Conservation (phyloP, 768 basidiomycete species). For the Rubroboletus satanas region DNA sequence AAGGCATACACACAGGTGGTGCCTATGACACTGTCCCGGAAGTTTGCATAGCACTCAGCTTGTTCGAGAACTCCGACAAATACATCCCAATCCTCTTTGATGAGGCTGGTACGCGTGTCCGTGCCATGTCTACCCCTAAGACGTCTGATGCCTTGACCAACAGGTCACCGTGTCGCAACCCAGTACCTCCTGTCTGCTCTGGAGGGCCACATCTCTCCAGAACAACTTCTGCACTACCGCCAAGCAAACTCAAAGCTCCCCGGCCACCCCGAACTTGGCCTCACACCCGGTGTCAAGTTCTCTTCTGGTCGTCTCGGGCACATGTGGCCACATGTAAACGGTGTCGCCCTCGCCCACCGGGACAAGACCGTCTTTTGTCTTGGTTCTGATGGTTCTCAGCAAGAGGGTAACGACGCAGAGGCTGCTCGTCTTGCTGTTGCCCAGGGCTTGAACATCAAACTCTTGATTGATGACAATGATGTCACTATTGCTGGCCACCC, state of each 20-base stretch:
- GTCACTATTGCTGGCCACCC: slow-evolving; percentile 93
- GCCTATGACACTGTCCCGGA: slow-evolving; percentile 81
- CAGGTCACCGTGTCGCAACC: slow-evolving; percentile 87
- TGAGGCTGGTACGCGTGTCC: slow-evolving; percentile 62
- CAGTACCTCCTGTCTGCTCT: slow-evolving; percentile 82
- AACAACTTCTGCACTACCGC: slow-evolving; percentile 81
- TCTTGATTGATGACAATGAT: slow-evolving; percentile 87
- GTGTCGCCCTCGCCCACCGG: slow-evolving; percentile 74
- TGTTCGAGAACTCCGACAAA: slow-evolving; percentile 61
- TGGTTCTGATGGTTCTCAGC: slow-evolving; percentile 88
- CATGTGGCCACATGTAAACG: slow-evolving; percentile 87
- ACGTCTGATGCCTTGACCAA: not conserved
- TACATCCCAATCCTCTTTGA: slow-evolving; percentile 73
- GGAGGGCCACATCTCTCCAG: slow-evolving; percentile 64
- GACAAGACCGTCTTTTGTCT: slow-evolving; percentile 78
- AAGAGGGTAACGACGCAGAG: slow-evolving; percentile 89
- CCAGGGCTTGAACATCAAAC: slow-evolving; percentile 76
- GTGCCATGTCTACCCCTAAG: not conserved
- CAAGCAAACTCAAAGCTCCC: slow-evolving; percentile 84
- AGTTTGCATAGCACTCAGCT: slow-evolving; percentile 70
- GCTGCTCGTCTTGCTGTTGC: slow-evolving; percentile 86
- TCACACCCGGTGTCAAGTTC: slow-evolving; percentile 92
- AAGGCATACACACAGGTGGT: slow-evolving; percentile 40
- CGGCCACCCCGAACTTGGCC: slow-evolving; percentile 84
- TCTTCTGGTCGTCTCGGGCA: slow-evolving; percentile 91